Conservation (phyloP, 306 rosid genomes). For the Lithocarpus polystachyus region DNA sequence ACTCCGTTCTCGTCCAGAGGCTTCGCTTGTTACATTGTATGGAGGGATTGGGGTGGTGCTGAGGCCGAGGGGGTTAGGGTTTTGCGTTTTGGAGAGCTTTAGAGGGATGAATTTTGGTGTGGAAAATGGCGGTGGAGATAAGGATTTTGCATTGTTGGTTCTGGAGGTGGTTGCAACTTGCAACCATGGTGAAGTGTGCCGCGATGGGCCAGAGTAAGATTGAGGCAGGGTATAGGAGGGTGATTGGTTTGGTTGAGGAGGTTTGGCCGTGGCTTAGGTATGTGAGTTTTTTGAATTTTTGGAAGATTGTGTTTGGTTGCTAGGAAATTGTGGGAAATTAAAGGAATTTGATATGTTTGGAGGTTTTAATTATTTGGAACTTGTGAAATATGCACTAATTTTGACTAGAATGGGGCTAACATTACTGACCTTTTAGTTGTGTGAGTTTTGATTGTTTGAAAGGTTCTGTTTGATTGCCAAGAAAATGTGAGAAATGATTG, state of each 20-base stretch:
- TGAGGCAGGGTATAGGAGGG: constrained; percentile 33
- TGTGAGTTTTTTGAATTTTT: constrained; percentile 4
- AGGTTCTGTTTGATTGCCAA: no score
- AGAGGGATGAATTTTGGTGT: constrained; percentile 12
- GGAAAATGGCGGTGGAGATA: constrained; percentile 38
- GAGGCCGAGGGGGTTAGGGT: constrained; percentile 48
- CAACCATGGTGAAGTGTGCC: constrained; percentile 49
- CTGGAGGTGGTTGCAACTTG: constrained; percentile 47
- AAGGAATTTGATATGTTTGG: neutral
- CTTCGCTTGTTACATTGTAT: constrained; percentile 55
- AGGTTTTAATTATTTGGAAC: neutral
- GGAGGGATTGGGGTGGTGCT: constrained; percentile 50
- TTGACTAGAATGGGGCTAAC: no score
- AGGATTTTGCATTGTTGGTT: constrained; percentile 38
- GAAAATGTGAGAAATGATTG: no score
- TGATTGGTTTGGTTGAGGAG: constrained; percentile 70
- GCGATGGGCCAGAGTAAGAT: constrained; percentile 41
- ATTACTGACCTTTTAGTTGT: no score
- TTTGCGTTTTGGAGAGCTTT: constrained; percentile 53
- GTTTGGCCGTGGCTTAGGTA: constrained; percentile 65
- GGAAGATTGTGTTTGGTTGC: neutral
- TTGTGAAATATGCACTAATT: neutral
- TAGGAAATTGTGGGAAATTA: neutral
- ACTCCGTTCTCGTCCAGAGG: constrained; percentile 44
- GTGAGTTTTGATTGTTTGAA: no score